Evolutionary conservation across 352 stramenopile species (phyloP).

Genomic region (Elongisporangium undulatum): DNA sequence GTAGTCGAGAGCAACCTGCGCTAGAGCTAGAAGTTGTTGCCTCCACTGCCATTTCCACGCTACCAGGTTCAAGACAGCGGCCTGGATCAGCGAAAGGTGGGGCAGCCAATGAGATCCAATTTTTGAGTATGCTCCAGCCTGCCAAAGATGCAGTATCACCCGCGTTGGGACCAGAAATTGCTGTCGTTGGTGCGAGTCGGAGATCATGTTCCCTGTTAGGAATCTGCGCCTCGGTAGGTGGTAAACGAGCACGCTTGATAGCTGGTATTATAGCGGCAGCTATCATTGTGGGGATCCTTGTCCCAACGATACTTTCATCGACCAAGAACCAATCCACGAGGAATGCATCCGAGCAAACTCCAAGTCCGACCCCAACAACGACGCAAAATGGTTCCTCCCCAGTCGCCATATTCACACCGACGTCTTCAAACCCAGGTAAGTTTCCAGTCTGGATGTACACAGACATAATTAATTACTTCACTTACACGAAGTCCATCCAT

Average conservation of each 20-base stretch:
- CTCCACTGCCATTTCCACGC: too few species aligned
- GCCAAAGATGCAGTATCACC: not conserved
- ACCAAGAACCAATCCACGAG: not conserved
- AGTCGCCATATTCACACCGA: not conserved
- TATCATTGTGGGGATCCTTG: not conserved
- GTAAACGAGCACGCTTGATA: not conserved
- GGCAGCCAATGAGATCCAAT: not conserved
- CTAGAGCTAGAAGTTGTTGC: not conserved
- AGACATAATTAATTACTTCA: not conserved
- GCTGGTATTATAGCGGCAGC: not conserved
- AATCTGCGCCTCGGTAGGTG: not conserved
- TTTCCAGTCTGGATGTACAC: not conserved
- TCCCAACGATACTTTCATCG: not conserved
- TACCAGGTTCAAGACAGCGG: too few species aligned
- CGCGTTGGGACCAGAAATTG: not conserved
- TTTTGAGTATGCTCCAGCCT: not conserved
- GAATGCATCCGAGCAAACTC: not conserved
- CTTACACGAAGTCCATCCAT: not conserved
- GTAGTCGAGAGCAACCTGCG: not conserved
- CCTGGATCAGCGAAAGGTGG: too few species aligned
- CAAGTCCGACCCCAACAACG: not conserved
- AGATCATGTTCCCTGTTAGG: not conserved
- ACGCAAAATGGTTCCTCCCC: not conserved
- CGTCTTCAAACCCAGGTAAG: not conserved
- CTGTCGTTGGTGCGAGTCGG: not conserved